phyloP scores from a whole-genome alignment of 1,139 yeast species.

The Lodderomyces theae region DNA sequence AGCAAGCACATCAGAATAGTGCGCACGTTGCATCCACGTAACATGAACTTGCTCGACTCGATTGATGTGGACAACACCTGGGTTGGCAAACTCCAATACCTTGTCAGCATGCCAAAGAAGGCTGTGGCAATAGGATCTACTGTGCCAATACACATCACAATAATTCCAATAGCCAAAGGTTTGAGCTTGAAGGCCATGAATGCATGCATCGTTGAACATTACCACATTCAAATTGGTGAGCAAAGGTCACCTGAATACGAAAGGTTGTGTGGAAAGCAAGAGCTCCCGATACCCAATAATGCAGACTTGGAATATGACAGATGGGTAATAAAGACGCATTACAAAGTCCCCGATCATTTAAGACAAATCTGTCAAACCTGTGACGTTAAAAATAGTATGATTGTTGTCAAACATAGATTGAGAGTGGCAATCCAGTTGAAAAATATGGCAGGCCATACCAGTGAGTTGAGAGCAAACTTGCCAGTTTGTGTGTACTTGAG shows the following conservation, averaged over 20 bases:
- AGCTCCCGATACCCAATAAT: slow-evolving; percentile 25
- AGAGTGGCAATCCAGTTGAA: slow-evolving; percentile 54
- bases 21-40: slow-evolving; percentile 54
- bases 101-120: slow-evolving; percentile 52
- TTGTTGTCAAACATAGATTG: slow-evolving; percentile 61
- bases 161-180: slow-evolving; percentile 62
- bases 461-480: slow-evolving; percentile 66
- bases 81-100: slow-evolving; percentile 65
- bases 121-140: slow-evolving; percentile 62
- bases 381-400: slow-evolving; percentile 43
- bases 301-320: slow-evolving; percentile 40
- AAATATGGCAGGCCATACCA: slow-evolving; percentile 61
- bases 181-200: slow-evolving; percentile 45
- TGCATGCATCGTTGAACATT: slow-evolving; percentile 54
- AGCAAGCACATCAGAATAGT: slow-evolving; percentile 34
- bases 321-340: slow-evolving; percentile 49
- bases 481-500: slow-evolving; percentile 61
- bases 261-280: slow-evolving; percentile 31
- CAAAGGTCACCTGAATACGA: slow-evolving; percentile 46
- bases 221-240: slow-evolving; percentile 31
- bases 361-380: slow-evolving; percentile 58
- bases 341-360: slow-evolving; percentile 51
- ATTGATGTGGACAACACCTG: slow-evolving; percentile 61
- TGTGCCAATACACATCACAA: slow-evolving; percentile 49
- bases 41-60: slow-evolving; percentile 50